Conservation (phyloP, 2,329 filamentous ascomycete genomes). For the Sporothrix sp. region DNA sequence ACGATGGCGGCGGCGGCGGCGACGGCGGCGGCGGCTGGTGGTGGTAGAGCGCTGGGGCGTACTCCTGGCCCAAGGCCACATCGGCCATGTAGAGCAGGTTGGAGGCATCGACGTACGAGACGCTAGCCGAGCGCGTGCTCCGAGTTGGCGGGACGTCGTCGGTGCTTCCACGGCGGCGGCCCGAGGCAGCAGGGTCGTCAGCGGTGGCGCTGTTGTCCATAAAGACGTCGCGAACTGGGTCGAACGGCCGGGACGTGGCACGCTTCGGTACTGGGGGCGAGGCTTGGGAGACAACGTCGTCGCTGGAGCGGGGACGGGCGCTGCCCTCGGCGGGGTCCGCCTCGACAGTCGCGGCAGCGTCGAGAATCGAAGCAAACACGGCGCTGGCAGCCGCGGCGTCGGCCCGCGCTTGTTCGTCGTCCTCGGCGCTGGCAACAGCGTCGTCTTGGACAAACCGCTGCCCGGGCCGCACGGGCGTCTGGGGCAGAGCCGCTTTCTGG, state of each 20-base stretch:
- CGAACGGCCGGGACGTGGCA: slow-evolving; percentile 31
- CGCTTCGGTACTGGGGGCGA: background rate
- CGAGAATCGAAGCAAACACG: background rate
- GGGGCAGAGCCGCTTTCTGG: slow-evolving; percentile 13
- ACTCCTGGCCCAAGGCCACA: slow-evolving; percentile 12
- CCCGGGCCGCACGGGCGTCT: background rate
- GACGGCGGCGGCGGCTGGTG: slow-evolving; percentile 3
- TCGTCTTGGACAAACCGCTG: background rate
- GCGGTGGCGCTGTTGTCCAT: slow-evolving; percentile 16
- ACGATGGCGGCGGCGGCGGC: background rate
- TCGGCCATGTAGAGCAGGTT: slow-evolving; percentile 15
- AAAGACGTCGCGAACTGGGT: slow-evolving; percentile 36
- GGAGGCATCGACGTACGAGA: slow-evolving; percentile 11
- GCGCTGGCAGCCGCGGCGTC: slow-evolving; percentile 3
- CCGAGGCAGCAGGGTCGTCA: background rate
- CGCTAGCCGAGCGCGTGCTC: slow-evolving; percentile 8
- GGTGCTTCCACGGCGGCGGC: background rate
- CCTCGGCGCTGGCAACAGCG: background rate
- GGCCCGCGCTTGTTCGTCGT: slow-evolving; percentile 14
- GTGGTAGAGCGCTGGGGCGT: background rate
- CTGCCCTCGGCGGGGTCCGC: background rate
- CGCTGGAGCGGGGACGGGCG: background rate
- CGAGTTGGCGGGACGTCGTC: background rate
- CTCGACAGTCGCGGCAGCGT: slow-evolving; percentile 2
- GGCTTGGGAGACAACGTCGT: background rate